Percentiles rank a stretch among this genome's conserved stretches.
These are phyloP conservation scores for Cucurbita moschata DNA, from an alignment of 306 rosid genomes.

Conservation along the genomic window DNA sequence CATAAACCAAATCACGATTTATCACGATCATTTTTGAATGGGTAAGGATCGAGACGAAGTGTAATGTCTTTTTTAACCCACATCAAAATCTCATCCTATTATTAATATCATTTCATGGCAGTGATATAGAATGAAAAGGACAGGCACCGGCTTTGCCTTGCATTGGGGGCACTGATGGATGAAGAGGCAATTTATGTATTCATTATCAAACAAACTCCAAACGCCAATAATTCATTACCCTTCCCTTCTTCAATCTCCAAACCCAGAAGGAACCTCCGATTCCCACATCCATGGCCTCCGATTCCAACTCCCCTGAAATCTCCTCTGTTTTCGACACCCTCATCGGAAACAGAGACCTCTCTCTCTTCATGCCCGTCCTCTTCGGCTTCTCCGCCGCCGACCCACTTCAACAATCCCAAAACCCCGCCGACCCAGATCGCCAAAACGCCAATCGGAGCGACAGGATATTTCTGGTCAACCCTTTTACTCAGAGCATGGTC, in stretches of 20 bases:
- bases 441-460: background rate
- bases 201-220: too few relatives aligned
- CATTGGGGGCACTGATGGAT: too few relatives aligned
- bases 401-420: background rate
- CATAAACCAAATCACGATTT: too few relatives aligned
- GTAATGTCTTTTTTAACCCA: too few relatives aligned
- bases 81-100: too few relatives aligned
- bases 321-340: constrained; percentile 30
- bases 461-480: constrained; percentile 51
- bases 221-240: too few relatives aligned
- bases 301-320: constrained; percentile 17
- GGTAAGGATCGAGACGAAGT: too few relatives aligned
- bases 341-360: constrained; percentile 29
- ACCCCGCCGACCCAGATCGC: background rate
- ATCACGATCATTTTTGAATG: too few relatives aligned
- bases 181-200: too few relatives aligned
- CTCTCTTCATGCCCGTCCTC: constrained; percentile 44
- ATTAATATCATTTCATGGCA: too few relatives aligned
- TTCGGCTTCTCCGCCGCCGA: constrained; percentile 24
- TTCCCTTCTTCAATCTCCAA: background rate
- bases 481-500: constrained; percentile 37
- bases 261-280: background rate
- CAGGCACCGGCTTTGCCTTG: too few relatives aligned
- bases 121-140: too few relatives aligned
- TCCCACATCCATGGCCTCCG: constrained; percentile 43